phyloP scores from a whole-genome alignment of 305 asterid genomes.

The Solanum hybrid region DNA sequence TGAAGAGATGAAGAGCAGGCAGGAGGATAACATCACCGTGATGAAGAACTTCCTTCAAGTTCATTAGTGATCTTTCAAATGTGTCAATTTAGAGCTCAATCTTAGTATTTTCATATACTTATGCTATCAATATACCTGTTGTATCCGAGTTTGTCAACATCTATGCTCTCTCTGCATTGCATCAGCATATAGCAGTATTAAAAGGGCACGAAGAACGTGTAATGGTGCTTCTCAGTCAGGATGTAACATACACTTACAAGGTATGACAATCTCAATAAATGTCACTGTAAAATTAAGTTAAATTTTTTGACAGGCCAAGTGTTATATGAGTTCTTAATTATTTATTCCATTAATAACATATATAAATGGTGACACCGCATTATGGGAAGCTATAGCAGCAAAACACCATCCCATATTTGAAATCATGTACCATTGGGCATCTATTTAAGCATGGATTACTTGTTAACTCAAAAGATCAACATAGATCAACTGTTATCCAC shows the following conservation, averaged over 20 bases:
- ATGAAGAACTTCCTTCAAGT: constrained; percentile 4
- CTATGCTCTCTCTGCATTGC: not conserved
- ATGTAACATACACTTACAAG: constrained; percentile 57
- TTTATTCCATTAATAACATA: constrained; percentile 31
- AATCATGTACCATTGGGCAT: constrained; percentile 54
- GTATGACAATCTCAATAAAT: constrained; percentile 17
- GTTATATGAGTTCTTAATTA: not conserved
- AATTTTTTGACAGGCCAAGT: not conserved
- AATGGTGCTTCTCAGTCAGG: constrained; percentile 72
- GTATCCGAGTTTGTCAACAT: not conserved
- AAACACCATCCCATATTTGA: constrained; percentile 58
- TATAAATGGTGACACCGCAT: constrained; percentile 64
- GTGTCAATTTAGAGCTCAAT: not conserved
- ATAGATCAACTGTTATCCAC: constrained; percentile 58
- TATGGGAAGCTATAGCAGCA: constrained; percentile 68
- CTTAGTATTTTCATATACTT: not conserved
- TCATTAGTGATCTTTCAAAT: not conserved
- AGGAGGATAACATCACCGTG: constrained; percentile 53
- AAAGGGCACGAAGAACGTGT: constrained; percentile 84
- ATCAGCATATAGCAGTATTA: constrained; percentile 71
- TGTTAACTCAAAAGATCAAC: constrained; percentile 52
- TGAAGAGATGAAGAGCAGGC: constrained; percentile 53
- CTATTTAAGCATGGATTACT: constrained; percentile 58
- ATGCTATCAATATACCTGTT: not conserved
- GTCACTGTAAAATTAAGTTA: not conserved